Evolutionary conservation across 164 flowering plant species (phyloP).

Genomic region (Magnolia changhungtana): DNA sequence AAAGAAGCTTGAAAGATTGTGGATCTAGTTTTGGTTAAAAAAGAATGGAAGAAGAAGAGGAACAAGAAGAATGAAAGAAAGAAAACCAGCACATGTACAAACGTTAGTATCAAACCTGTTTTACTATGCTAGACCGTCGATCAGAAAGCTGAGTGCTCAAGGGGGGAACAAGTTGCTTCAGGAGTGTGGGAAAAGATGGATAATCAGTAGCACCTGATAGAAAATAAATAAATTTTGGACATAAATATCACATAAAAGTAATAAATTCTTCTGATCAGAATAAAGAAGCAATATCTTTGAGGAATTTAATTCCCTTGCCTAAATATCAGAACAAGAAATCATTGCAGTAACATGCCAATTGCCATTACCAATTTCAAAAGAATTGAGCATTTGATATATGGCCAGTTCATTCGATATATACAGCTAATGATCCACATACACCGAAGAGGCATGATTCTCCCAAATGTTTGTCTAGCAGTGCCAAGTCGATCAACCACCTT

Average conservation of each 20-base stretch:
- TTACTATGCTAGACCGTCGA: slow-evolving; percentile 95
- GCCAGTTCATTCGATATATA: no score
- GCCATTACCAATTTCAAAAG: no score
- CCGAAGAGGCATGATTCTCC: no score
- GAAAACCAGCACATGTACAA: not conserved
- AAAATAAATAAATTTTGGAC: slow-evolving; percentile 1
- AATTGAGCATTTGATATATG: no score
- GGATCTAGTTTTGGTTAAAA: not conserved
- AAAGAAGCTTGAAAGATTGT: not conserved
- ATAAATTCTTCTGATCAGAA: not conserved
- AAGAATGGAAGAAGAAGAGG: no score
- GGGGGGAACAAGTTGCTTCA: slow-evolving; percentile 92
- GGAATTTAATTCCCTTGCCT: not conserved
- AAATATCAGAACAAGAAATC: not conserved
- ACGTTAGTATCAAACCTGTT: slow-evolving; percentile 56
- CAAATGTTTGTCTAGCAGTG: no score
- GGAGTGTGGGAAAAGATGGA: slow-evolving; percentile 72
- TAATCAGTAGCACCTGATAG: slow-evolving; percentile 82
- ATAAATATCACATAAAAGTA: not conserved
- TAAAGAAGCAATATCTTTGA: no score
- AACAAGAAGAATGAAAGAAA: no score
- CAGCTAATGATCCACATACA: no score
- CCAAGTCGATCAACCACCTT: no score
- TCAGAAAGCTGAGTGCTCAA: slow-evolving; percentile 87
- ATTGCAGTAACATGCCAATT: no score